Conservation (phyloP, 1,284 basidiomycete species). For the Ganoderma sp. region DNA sequence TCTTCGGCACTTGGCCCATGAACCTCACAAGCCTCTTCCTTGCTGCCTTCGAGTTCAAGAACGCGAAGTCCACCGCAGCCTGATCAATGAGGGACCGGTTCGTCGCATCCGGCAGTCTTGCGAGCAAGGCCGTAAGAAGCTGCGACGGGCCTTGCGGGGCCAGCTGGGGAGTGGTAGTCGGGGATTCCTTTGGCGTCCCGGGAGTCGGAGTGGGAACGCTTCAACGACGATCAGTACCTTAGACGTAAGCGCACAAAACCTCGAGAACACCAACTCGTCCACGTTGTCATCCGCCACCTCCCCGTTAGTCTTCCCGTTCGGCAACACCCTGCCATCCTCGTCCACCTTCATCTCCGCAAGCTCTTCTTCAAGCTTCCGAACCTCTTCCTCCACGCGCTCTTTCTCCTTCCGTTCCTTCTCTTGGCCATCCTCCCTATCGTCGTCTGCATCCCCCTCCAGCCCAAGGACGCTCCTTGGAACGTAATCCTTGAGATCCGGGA, state of each 20-base stretch:
- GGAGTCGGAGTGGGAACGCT: constrained; percentile 68
- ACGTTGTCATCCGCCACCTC: constrained; percentile 40
- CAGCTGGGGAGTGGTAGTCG: constrained; percentile 68
- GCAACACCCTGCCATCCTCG: constrained; percentile 35
- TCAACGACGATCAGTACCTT: constrained; percentile 18
- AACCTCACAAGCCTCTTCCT: constrained; percentile 92
- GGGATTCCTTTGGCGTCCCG: constrained; percentile 67
- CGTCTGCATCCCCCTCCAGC: constrained; percentile 62
- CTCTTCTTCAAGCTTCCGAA: constrained; percentile 74
- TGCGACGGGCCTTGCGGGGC: constrained; percentile 91
- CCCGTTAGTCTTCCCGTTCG: constrained; percentile 18
- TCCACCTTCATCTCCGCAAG: constrained; percentile 53
- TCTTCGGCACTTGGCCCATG: constrained; percentile 85
- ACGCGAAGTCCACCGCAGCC: constrained; percentile 94
- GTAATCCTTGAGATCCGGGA: constrained; percentile 90
- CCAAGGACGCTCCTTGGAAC: constrained; percentile 90
- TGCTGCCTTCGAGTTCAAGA: constrained; percentile 94
- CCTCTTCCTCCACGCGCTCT: constrained; percentile 63
- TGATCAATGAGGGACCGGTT: constrained; percentile 94
- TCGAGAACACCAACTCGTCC: constrained; percentile 54
- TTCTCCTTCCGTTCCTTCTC: constrained; percentile 55
- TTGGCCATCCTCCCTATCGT: constrained; percentile 44
- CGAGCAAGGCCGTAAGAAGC: constrained; percentile 88
- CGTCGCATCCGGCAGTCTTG: constrained; percentile 91
- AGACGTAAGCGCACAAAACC: constrained; percentile 8